These are phyloP conservation scores for Rhynchosporium agropyri DNA, from an alignment of 2,329 filamentous ascomycete genomes.

Conservation along the genomic window DNA sequence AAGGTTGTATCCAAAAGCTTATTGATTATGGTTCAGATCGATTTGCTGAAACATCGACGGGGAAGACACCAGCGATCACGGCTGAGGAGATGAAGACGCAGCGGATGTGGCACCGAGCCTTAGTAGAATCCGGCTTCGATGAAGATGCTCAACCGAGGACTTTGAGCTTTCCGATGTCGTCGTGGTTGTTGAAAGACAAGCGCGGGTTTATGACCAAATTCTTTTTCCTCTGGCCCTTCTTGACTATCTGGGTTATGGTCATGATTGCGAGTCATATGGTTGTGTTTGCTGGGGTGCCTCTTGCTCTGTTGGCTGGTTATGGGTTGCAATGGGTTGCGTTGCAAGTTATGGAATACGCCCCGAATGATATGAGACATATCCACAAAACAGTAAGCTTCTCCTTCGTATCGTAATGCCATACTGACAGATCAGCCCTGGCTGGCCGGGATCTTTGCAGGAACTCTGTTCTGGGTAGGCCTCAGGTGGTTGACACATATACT, in stretches of 20 bases:
- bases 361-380: conserved; percentile 83
- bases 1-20: conserved; percentile 87
- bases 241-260: conserved; percentile 71
- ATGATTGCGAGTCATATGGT: conserved; percentile 74
- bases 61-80: conserved; percentile 85
- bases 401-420: not conserved
- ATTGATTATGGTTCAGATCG: conserved; percentile 95
- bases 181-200: conserved; percentile 74
- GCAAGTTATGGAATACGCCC: conserved; percentile 79
- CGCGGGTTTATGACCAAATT: conserved; percentile 79
- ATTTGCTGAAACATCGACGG: conserved; percentile 84
- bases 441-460: conserved; percentile 87
- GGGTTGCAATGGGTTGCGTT: conserved; percentile 76
- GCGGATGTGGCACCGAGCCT: conserved; percentile 77
- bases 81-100: conserved; percentile 89
- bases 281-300: conserved; percentile 74
- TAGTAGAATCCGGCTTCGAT: conserved; percentile 83
- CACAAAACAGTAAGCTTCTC: conserved; percentile 73
- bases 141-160: conserved; percentile 72
- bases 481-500: conserved; percentile 77
- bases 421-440: conserved; percentile 74
- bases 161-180: conserved; percentile 72
- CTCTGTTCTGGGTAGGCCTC: conserved; percentile 77
- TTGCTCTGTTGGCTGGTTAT: conserved; percentile 67
- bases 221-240: conserved; percentile 86